Conservation (phyloP, 495 filamentous ascomycete genomes). For the Pyronema domesticum region DNA sequence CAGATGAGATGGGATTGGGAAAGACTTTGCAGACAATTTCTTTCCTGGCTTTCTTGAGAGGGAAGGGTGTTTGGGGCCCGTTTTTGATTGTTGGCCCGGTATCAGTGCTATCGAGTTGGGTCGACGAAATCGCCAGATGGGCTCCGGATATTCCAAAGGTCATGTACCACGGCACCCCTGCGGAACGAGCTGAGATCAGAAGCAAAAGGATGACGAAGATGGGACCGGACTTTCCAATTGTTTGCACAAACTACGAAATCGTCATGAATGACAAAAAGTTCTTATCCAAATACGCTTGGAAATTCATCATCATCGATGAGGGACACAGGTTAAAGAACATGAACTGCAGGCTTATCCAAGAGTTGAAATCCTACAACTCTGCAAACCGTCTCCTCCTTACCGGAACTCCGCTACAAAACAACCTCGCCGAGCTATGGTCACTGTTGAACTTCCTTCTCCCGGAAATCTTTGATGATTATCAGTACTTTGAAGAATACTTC, state of each 20-base stretch:
- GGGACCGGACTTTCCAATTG: conserved; percentile 63
- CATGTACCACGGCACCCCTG: conserved; percentile 71
- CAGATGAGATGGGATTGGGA: conserved; percentile 94
- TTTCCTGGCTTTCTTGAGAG: conserved; percentile 71
- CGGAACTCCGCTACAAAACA: conserved; percentile 90
- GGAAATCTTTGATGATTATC: conserved; percentile 74
- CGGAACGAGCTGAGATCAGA: conserved; percentile 54
- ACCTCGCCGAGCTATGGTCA: conserved; percentile 88
- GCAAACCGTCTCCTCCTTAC: conserved; percentile 84
- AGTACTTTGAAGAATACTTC: conserved; percentile 86
- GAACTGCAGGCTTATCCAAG: conserved; percentile 76
- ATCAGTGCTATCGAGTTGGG: conserved; percentile 87
- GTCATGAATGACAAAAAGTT: conserved; percentile 74
- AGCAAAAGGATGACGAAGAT: conserved; percentile 38
- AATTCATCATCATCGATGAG: conserved; percentile 95
- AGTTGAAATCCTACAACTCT: conserved; percentile 70
- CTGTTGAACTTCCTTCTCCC: conserved; percentile 85
- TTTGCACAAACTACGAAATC: conserved; percentile 90
- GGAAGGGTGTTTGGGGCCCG: conserved; percentile 70
- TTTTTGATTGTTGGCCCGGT: conserved; percentile 80
- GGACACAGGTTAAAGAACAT: conserved; percentile 96
- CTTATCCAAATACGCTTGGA: conserved; percentile 70
- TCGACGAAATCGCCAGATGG: conserved; percentile 63
- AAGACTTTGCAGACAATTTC: conserved; percentile 93
- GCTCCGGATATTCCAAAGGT: conserved; percentile 32